Percentiles rank a stretch among this genome's conserved stretches.
Conservation (phyloP, 176 grass and related monocot genomes). For the Alloteropsis semialata region DNA sequence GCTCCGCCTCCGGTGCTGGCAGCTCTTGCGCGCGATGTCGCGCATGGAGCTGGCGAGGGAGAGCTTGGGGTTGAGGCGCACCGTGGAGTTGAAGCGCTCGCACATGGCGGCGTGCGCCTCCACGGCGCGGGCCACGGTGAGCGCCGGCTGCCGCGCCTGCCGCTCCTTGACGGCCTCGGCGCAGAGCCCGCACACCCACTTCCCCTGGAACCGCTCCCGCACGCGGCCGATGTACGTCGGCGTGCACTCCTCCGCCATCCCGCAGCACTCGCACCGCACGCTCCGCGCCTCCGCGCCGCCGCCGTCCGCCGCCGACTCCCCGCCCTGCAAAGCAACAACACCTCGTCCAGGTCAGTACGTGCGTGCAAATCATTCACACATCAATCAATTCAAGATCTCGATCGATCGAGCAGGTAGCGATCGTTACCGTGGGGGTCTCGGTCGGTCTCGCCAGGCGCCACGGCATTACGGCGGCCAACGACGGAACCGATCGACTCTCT, state of each 20-base stretch:
- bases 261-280: constrained; percentile 88
- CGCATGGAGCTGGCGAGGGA: constrained; percentile 81
- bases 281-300: constrained; percentile 32
- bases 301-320: constrained; percentile 3
- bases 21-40: constrained; percentile 86
- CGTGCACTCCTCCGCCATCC: constrained; percentile 87
- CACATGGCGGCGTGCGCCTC: constrained; percentile 57
- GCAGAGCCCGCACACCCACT: constrained; percentile 91
- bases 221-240: constrained; percentile 75
- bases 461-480: constrained; percentile 25
- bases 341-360: neutral
- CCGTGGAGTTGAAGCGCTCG: constrained; percentile 73
- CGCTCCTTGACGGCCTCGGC: constrained; percentile 79
- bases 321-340: neutral
- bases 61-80: constrained; percentile 77
- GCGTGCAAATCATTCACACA: neutral
- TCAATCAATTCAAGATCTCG: neutral
- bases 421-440: constrained; percentile 37
- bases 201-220: constrained; percentile 63
- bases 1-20: constrained; percentile 26
- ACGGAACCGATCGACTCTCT: neutral
- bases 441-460: constrained; percentile 40
- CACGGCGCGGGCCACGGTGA: constrained; percentile 49
- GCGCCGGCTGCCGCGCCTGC: constrained; percentile 39
- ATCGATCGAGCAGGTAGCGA: neutral